phyloP scores from a whole-genome alignment of 2,329 filamentous ascomycete species.

The Talaromyces sp. region DNA sequence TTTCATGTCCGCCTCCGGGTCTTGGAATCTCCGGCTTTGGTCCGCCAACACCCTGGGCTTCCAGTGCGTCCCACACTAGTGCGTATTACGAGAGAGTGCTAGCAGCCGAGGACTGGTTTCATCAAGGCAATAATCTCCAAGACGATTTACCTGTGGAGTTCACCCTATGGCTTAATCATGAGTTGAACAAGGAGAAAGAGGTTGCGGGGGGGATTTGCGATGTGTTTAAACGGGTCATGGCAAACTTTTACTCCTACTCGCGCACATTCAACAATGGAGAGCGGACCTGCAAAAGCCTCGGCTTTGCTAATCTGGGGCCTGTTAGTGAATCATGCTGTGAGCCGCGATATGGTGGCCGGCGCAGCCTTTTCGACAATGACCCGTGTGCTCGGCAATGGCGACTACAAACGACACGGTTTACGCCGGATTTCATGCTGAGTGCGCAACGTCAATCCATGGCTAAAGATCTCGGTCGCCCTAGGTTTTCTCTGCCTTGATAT shows the following conservation, averaged over 20 bases:
- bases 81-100: conserved; percentile 5
- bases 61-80: neutral
- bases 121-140: conserved; percentile 1
- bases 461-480: neutral
- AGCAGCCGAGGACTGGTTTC: conserved; percentile 9
- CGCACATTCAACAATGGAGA: neutral
- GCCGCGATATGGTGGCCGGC: neutral
- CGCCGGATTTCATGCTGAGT: neutral
- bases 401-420: neutral
- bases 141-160: neutral
- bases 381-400: neutral
- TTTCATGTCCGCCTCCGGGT: conserved; percentile 3
- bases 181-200: neutral
- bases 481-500: neutral
- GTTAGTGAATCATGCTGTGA: neutral
- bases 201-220: neutral
- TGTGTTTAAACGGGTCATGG: neutral
- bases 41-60: neutral
- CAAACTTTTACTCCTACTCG: neutral
- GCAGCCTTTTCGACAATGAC: neutral
- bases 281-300: neutral
- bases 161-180: neutral
- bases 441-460: neutral
- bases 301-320: neutral
- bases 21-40: neutral